phyloP scores from a whole-genome alignment of 352 stramenopile species.

The Blastocystis sp. region DNA sequence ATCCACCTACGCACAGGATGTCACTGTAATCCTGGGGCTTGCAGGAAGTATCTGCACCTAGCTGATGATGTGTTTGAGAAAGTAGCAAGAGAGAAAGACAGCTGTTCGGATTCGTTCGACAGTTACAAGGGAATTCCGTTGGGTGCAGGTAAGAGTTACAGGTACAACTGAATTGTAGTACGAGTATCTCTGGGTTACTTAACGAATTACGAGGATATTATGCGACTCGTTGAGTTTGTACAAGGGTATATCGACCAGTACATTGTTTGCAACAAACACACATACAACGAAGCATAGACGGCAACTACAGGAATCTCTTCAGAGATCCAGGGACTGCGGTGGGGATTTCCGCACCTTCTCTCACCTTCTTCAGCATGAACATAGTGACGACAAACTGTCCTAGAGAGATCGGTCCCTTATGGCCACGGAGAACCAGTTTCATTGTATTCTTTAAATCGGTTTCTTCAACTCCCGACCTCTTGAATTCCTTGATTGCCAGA shows the following conservation, averaged over 20 bases:
- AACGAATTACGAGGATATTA: slow-evolving; percentile 74
- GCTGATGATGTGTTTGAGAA: background rate
- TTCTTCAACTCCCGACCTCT: slow-evolving; percentile 29
- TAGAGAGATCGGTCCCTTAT: background rate
- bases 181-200: slow-evolving; percentile 76
- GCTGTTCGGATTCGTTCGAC: slow-evolving; percentile 67
- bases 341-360: slow-evolving; percentile 28
- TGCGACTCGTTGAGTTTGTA: slow-evolving; percentile 71
- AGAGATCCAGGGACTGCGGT: slow-evolving; percentile 24
- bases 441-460: background rate
- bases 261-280: background rate
- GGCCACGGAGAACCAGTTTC: slow-evolving; percentile 30
- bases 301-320: slow-evolving; percentile 51
- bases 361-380: slow-evolving; percentile 44
- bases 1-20: slow-evolving; percentile 76
- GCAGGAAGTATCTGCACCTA: slow-evolving; percentile 59
- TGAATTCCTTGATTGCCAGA: slow-evolving; percentile 41
- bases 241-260: slow-evolving; percentile 58
- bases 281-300: background rate
- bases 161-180: slow-evolving; percentile 66
- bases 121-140: slow-evolving; percentile 69
- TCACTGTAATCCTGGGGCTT: slow-evolving; percentile 78
- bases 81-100: slow-evolving; percentile 65
- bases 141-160: slow-evolving; percentile 70
- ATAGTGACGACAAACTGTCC: slow-evolving; percentile 61